A percentile compares a stretch with the other conserved stretches of the same genome.
Evolutionary conservation across 2,329 filamentous ascomycete genomes (phyloP).

Genomic region (Sporothrix sp.): DNA sequence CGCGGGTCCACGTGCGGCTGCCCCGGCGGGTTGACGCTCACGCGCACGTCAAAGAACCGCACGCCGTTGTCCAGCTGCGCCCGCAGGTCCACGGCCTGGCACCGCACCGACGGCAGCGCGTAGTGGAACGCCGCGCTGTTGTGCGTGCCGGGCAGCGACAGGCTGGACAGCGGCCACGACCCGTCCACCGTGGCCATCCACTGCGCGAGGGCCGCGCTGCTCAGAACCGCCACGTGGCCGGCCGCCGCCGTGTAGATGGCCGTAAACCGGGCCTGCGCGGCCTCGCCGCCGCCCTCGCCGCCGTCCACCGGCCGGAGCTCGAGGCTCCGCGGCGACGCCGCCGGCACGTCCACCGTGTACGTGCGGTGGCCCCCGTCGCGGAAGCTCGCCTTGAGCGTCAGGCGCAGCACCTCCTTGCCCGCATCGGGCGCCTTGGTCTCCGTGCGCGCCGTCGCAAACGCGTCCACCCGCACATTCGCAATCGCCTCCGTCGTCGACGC

Average conservation of each 20-base stretch:
- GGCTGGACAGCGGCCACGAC: slow-evolving; percentile 61
- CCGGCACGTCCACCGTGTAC: slow-evolving; percentile 66
- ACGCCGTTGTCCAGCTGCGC: slow-evolving; percentile 83
- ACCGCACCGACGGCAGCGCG: slow-evolving; percentile 85
- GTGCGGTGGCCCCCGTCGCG: slow-evolving; percentile 23
- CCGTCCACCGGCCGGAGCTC: slow-evolving; percentile 48
- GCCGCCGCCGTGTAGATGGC: slow-evolving; percentile 52
- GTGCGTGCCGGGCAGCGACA: slow-evolving; percentile 92
- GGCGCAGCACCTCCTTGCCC: slow-evolving; percentile 55
- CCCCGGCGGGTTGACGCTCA: slow-evolving; percentile 37
- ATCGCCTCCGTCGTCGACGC: slow-evolving; percentile 44
- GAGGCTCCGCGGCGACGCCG: slow-evolving; percentile 47
- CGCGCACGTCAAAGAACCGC: slow-evolving; percentile 86
- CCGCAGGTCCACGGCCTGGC: slow-evolving; percentile 68
- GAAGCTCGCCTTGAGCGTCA: slow-evolving; percentile 54
- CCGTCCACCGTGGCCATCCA: slow-evolving; percentile 79
- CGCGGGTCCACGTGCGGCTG: slow-evolving; percentile 41
- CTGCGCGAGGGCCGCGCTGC: slow-evolving; percentile 54
- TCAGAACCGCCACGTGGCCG: slow-evolving; percentile 55
- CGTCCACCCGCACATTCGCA: slow-evolving; percentile 47
- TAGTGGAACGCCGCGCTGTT: slow-evolving; percentile 80
- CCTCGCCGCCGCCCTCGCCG: slow-evolving; percentile 14
- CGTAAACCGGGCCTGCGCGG: slow-evolving; percentile 46
- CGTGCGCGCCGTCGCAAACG: slow-evolving; percentile 58
- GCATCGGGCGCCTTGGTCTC: slow-evolving; percentile 51